Evolutionary conservation across 768 basidiomycete species (phyloP), one percentile per base, ranked within the genome.

Genomic region (Asterophora lycoperdoides): DNA sequence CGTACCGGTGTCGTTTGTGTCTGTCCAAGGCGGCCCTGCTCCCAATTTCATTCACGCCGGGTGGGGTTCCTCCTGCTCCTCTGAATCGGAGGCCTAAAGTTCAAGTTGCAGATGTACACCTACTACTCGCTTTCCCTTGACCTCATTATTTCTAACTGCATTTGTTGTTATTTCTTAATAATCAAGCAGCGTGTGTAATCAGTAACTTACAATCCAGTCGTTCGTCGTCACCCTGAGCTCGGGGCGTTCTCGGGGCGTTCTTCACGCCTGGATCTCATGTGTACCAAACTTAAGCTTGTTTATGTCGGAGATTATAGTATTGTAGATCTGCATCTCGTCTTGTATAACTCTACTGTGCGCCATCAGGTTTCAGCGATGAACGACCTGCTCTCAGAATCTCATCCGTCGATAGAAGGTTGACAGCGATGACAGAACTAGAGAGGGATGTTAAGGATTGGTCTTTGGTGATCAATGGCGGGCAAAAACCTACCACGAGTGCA

Each of bases 321-420:
- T 40, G 39, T 41, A 40, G 9, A 35, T 41, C 30, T 47, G 7
- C 29, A 33, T 42, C 14, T 36, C 38, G 42, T 48, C n/a, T 40
- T 37, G 36, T 28, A 20, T 39, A 41, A 19, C 39, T 57, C 61
- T 70, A 76, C 61, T 75, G 72, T 44, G 68, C 71, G 14, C 86
- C 87, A 42, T 92, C 89, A 8, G 89, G 79, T 63, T 92, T 92
- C 61, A 92, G 71, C 43, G 89, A 92, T 66, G 86, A 90, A 49
- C 90, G 85, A 30, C 90, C 90, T 19, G 90, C 90, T 40, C 90
- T 78, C 55, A 98, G 69, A 53, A 98, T 95, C 72, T 99, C 95
- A 68, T 99, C 95, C 32, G 93, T 96, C 28, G 90, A 93, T 46
- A 98, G 69, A 50, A 98, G 74, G 67, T 97, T 98, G 58, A 96